These are phyloP conservation scores for Ophiorrhiza pumila DNA, from an alignment of 257 asterid genomes.

Conservation along the genomic window DNA sequence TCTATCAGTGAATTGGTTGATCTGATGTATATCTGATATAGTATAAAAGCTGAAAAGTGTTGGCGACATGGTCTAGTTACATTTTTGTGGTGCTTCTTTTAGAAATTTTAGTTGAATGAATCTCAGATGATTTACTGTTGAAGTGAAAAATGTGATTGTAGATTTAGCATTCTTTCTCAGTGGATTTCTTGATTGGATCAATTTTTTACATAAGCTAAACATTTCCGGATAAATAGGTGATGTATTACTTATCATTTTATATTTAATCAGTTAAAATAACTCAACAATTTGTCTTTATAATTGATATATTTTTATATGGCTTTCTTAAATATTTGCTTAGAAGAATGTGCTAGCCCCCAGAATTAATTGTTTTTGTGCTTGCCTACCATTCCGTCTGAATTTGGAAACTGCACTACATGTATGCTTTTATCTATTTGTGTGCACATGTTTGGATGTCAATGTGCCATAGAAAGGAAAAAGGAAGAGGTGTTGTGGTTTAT, in stretches of 20 bases:
- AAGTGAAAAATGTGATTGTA: background rate
- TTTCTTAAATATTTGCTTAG: background rate
- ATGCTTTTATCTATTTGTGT: background rate
- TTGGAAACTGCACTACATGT: background rate
- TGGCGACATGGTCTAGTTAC: background rate
- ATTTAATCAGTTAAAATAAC: too few species aligned
- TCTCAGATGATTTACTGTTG: background rate
- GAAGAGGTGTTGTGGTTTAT: background rate
- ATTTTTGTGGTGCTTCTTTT: background rate
- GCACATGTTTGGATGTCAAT: background rate
- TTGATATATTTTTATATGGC: background rate
- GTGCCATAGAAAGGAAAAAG: background rate
- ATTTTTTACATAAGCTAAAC: too few species aligned
- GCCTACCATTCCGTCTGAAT: background rate
- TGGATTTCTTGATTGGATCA: background rate
- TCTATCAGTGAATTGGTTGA: background rate
- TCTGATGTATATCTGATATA: background rate
- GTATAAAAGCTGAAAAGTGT: background rate
- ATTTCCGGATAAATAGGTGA: too few species aligned
- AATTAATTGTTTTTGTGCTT: background rate
- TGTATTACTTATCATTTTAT: too few species aligned
- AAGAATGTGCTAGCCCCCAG: background rate
- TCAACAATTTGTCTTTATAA: background rate
- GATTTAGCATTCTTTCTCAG: background rate
- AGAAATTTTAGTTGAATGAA: background rate